Percentiles rank a stretch among this genome's conserved stretches.
Conservation (phyloP, 164 flowering plant genomes). For the Piper betle region DNA sequence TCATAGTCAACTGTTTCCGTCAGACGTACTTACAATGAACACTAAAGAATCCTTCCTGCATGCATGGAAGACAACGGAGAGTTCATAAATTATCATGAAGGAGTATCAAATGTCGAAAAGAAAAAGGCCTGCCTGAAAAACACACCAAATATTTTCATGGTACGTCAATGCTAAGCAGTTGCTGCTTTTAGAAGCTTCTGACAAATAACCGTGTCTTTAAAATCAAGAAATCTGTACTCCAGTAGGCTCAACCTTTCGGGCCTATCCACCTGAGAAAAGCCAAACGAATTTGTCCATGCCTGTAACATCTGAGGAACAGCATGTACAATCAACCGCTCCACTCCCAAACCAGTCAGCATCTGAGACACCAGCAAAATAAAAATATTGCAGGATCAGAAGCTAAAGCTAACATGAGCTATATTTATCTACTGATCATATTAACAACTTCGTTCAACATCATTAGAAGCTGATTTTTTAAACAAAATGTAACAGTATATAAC, state of each 20-base stretch:
- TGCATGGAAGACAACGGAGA: too few species aligned
- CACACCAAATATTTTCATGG: neutral
- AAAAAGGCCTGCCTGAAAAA: neutral
- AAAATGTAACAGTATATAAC: too few species aligned
- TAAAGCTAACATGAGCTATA: neutral
- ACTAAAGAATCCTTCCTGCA: too few species aligned
- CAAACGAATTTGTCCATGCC: slow-evolving; percentile 73
- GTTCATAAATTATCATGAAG: too few species aligned
- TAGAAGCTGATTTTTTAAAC: too few species aligned
- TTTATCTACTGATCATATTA: too few species aligned
- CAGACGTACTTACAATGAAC: too few species aligned
- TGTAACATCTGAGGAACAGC: slow-evolving; percentile 40
- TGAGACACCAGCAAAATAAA: slow-evolving; percentile 6
- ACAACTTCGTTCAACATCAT: too few species aligned
- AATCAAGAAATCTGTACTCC: slow-evolving; percentile 46
- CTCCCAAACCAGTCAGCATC: slow-evolving; percentile 57
- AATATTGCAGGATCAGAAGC: neutral
- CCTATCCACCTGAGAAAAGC: slow-evolving; percentile 44
- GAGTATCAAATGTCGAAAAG: neutral
- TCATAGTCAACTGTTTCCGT: neutral
- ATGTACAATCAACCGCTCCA: slow-evolving; percentile 66
- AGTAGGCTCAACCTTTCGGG: slow-evolving; percentile 42
- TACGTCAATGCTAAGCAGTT: neutral
- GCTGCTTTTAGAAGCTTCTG: slow-evolving; percentile 34
- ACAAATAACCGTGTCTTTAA: slow-evolving; percentile 64